phyloP scores from a whole-genome alignment of 805 yeast genomes.

The Wickerhamomyces chambardii region DNA sequence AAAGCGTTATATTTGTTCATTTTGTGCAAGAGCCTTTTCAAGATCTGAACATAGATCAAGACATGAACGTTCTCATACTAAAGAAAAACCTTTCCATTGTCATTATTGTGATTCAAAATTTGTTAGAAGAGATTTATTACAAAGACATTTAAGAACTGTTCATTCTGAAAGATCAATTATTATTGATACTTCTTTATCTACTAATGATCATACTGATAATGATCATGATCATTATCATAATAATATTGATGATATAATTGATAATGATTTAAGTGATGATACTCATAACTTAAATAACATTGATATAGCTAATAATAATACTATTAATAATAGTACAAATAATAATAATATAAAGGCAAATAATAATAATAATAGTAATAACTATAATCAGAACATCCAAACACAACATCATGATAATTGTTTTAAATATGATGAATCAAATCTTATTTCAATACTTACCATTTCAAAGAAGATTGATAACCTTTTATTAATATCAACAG shows the following conservation, averaged over 20 bases:
- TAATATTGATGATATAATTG: constrained; percentile 1
- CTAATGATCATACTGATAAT: too few relatives aligned
- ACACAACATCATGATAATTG: too few relatives aligned
- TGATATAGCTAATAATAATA: too few relatives aligned
- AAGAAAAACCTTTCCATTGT: constrained; percentile 74
- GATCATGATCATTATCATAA: constrained; percentile 1
- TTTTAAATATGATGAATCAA: constrained; percentile 15
- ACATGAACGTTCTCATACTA: constrained; percentile 74
- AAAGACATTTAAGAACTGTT: constrained; percentile 73
- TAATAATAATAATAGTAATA: constrained; percentile 9
- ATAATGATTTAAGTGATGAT: too few relatives aligned
- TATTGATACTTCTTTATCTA: not conserved
- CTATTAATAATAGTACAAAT: too few relatives aligned
- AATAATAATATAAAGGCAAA: too few relatives aligned
- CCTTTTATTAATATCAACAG: not conserved
- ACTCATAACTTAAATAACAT: too few relatives aligned
- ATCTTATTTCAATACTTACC: constrained; percentile 22
- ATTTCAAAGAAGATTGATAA: constrained; percentile 17
- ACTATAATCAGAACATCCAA: constrained; percentile 1
- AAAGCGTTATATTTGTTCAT: constrained; percentile 67
- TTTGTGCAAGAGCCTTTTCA: constrained; percentile 75
- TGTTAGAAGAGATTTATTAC: constrained; percentile 69
- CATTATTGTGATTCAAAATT: constrained; percentile 60
- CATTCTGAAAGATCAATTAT: constrained; percentile 29
- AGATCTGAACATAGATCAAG: constrained; percentile 71